A percentile compares a stretch with the other conserved stretches of the same genome.
Evolutionary conservation across 768 basidiomycete genomes (phyloP).

Genomic region (Strobilomyces echinocephalus): DNA sequence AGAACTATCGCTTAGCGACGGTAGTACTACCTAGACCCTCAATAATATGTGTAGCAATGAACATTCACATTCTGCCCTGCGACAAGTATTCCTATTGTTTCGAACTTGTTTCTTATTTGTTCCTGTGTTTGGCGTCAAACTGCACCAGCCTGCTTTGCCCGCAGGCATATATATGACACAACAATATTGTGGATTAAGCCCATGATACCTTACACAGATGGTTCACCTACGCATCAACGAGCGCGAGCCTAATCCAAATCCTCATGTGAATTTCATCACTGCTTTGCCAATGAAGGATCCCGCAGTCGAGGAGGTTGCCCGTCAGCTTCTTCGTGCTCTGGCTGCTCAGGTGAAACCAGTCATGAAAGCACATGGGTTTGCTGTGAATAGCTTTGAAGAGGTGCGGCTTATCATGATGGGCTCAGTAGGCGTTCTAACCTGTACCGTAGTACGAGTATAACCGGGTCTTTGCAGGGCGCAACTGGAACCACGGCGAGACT

Average conservation of each 20-base stretch:
- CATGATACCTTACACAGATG: conserved; percentile 31
- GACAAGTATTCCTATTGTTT: too few relatives aligned
- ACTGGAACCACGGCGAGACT: conserved; percentile 82
- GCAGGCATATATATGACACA: too few relatives aligned
- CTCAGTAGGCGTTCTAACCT: background rate
- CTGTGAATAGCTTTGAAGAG: conserved; percentile 78
- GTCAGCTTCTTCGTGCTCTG: conserved; percentile 68
- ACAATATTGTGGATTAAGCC: too few relatives aligned
- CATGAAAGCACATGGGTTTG: conserved; percentile 77
- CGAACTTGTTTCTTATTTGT: too few relatives aligned
- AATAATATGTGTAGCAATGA: too few relatives aligned
- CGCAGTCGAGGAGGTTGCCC: conserved; percentile 55
- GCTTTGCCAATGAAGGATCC: conserved; percentile 42
- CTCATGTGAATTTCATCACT: conserved; percentile 71
- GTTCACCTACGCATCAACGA: conserved; percentile 73
- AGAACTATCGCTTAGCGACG: too few relatives aligned
- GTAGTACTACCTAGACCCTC: too few relatives aligned
- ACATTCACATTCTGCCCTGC: too few relatives aligned
- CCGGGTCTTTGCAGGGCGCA: conserved; percentile 71
- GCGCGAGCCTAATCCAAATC: conserved; percentile 66
- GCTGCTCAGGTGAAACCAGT: conserved; percentile 80
- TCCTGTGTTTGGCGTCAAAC: too few relatives aligned
- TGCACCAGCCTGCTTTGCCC: too few relatives aligned
- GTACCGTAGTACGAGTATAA: conserved; percentile 68
- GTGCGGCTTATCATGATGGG: conserved; percentile 33